A percentile compares a stretch with the other conserved stretches of the same genome.
These are phyloP conservation scores for Penicillium lividum DNA, from an alignment of 495 filamentous ascomycete genomes.

Conservation along the genomic window DNA sequence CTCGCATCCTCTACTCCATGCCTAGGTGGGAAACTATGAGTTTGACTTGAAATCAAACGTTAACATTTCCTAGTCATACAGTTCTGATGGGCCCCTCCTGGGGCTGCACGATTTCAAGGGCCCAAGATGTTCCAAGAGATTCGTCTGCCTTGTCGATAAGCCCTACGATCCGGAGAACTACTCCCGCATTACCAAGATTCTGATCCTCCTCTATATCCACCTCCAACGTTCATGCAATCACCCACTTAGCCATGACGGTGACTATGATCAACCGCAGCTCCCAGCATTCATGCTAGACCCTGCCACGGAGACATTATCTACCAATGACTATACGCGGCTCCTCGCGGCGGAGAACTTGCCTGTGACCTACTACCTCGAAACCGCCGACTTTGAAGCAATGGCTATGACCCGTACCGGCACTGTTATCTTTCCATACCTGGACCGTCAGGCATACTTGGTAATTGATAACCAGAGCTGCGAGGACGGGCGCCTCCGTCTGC, in stretches of 20 bases:
- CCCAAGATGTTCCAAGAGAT: not conserved
- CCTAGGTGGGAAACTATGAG: not conserved
- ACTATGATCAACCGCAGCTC: not conserved
- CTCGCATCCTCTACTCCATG: not conserved
- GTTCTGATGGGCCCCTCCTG: not conserved
- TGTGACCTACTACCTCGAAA: not conserved
- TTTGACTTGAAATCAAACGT: not conserved
- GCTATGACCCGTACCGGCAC: not conserved
- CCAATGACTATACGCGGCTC: not conserved
- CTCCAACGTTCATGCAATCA: not conserved
- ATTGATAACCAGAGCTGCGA: not conserved
- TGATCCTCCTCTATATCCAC: not conserved
- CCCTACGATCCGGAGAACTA: not conserved
- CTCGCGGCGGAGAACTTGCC: not conserved
- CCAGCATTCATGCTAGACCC: not conserved
- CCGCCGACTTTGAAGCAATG: not conserved
- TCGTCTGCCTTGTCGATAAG: not conserved
- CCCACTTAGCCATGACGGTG: not conserved
- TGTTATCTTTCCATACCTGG: not conserved
- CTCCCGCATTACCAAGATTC: not conserved
- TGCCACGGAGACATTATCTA: not conserved
- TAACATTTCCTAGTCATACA: not conserved
- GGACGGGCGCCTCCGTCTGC: too few relatives aligned
- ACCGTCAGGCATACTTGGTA: not conserved
- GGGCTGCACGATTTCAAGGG: not conserved